Conservation (phyloP, 768 basidiomycete genomes). For the Lepiota venenata region DNA sequence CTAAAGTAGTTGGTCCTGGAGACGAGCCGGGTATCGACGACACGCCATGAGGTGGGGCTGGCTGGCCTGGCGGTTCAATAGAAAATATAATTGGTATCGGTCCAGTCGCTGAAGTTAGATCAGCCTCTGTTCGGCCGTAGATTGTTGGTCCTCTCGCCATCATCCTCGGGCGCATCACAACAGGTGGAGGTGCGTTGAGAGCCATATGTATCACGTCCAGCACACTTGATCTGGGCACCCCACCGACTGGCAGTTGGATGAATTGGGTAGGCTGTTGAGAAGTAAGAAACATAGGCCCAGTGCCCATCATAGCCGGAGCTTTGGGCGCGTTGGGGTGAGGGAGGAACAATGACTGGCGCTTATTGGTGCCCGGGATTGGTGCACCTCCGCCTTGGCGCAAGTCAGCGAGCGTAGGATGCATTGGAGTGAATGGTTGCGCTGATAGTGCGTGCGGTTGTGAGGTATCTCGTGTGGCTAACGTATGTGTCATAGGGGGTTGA, state of each 20-base stretch:
- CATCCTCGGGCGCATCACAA: not conserved
- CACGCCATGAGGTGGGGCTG: not conserved
- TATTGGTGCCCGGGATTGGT: slow-evolving; percentile 24
- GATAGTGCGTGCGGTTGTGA: slow-evolving; percentile 9
- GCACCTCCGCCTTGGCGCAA: slow-evolving; percentile 25
- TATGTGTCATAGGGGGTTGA: slow-evolving; percentile 13
- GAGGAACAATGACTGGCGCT: slow-evolving; percentile 37
- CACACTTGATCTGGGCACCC: not conserved
- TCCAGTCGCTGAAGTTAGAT: slow-evolving; percentile 43
- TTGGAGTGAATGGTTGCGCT: slow-evolving; percentile 11
- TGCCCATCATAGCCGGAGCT: slow-evolving; percentile 28
- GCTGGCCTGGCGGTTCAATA: slow-evolving; percentile 40
- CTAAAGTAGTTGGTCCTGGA: not conserved
- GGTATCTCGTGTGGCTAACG: not conserved
- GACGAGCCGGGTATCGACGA: not conserved
- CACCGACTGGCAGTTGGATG: slow-evolving; percentile 5
- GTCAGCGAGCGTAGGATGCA: slow-evolving; percentile 26
- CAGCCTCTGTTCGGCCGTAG: slow-evolving; percentile 53
- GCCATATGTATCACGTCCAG: slow-evolving; percentile 4
- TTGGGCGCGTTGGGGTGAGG: slow-evolving; percentile 48
- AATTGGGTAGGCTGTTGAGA: slow-evolving; percentile 18
- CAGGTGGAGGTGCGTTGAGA: not conserved
- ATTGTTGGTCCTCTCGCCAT: slow-evolving; percentile 45
- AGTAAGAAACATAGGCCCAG: slow-evolving; percentile 57
- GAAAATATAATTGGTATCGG: slow-evolving; percentile 65